A percentile compares a stretch with the other conserved stretches of the same genome.
phyloP scores from a whole-genome alignment of 208 protist species.

The Balamuthia mandrillaris region DNA sequence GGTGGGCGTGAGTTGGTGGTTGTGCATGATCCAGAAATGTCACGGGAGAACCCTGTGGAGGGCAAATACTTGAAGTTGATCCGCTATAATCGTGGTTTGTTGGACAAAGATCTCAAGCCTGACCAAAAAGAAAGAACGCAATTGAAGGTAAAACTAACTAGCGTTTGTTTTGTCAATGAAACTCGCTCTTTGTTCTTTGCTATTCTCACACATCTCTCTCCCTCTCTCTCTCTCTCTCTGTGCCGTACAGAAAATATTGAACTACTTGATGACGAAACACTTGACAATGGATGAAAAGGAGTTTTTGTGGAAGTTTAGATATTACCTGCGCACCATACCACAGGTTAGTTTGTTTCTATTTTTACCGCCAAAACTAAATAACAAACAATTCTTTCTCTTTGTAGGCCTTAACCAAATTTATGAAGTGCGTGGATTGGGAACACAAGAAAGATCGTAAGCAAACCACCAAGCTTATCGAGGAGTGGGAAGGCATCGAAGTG shows the following conservation, averaged over 20 bases:
- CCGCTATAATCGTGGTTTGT: constrained; percentile 26
- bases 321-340: constrained; percentile 72
- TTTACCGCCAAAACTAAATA: not conserved
- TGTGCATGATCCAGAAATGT: constrained; percentile 31
- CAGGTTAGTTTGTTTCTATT: not conserved
- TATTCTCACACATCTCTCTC: too few species aligned
- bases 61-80: constrained; percentile 46
- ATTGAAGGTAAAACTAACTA: not conserved
- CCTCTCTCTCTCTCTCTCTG: too few species aligned
- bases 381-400: constrained; percentile 63
- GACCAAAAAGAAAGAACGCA: constrained; percentile 41
- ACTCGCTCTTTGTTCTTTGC: not conserved
- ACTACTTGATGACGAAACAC: constrained; percentile 67
- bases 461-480: constrained; percentile 72
- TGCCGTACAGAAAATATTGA: constrained; percentile 68
- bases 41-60: constrained; percentile 39
- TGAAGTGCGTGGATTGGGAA: constrained; percentile 86
- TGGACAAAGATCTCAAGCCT: constrained; percentile 57
- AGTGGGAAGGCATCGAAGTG: constrained; percentile 54
- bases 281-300: constrained; percentile 78
- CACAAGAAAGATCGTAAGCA: constrained; percentile 69
- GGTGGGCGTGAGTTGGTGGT: constrained; percentile 10
- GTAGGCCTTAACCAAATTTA: constrained; percentile 82
- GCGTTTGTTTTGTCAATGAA: not conserved
- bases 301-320: constrained; percentile 87